Base-by-base conservation (phyloP, 495 filamentous ascomycete genomes). In the Hypoxylon fragiforme region DNA sequence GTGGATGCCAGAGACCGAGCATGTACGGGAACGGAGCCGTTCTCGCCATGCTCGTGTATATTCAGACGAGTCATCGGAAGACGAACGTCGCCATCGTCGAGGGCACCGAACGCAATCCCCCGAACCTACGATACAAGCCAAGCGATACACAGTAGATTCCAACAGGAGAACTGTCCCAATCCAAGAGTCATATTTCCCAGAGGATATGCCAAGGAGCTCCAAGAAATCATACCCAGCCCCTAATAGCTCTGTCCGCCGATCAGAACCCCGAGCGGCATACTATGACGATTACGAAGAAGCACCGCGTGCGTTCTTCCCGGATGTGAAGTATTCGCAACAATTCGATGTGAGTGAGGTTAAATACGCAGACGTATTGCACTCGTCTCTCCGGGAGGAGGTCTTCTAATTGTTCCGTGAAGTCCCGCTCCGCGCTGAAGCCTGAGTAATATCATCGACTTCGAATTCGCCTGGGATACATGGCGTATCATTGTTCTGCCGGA, bases 31-130 rank as follows among this genome's bases (percentile, higher is more conserved):
- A 9, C 62, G 63, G 18, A 62, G 57, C 45, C 65, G 62, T 26
- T 60, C 68, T 38, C 62, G 60, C 35, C 62, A 35, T 24, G 34
- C 31, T 16, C 45, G 37, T 19, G 9, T 31, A 6, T 63, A 57
- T 30, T 21, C 51, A 22, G 62, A 65, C 3, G 62, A 63, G 6
- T 64, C 60, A 1, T 65, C 65, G 1, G 65, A 63, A 13, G 58
- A 61, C 2, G 62, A 67, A 7, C 57, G 48, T 35, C 54, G 62
- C 4, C 62, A 52, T 26, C 62, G 54, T 30, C 65, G 59, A 11
- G 43, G 42, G 22, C 62, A 55, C n/a, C 62, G 52, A 16, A 58
- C 52, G 16, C 62, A 63, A 7, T 68, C 65, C 19, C 65, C 65
- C 3, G 65, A 65, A 9, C 30, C 30, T 3, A 60, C 62, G 26